Evolutionary conservation across 805 yeast species (phyloP).

Genomic region (Kazachstania kunashirensis): DNA sequence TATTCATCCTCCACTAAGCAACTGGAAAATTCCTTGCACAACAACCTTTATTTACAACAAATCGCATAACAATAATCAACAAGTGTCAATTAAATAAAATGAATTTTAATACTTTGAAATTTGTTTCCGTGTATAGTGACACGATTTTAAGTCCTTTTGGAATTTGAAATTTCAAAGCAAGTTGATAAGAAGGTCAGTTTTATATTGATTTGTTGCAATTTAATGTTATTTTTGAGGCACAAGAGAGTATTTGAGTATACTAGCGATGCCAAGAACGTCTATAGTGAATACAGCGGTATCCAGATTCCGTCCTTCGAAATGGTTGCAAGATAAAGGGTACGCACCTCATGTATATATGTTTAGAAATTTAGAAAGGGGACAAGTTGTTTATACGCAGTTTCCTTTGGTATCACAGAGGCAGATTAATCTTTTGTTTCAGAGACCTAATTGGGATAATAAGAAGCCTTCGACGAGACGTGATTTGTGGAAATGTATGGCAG

Average conservation of each 20-base stretch:
- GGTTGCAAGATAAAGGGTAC: constrained; percentile 50
- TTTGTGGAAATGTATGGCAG: constrained; percentile 85
- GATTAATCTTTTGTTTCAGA: constrained; percentile 49
- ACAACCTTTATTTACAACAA: too few species aligned
- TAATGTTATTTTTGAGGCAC: too few species aligned
- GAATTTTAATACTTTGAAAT: too few species aligned
- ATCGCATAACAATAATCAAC: too few species aligned
- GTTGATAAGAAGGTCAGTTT: too few species aligned
- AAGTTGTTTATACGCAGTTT: constrained; percentile 78
- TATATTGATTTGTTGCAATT: too few species aligned
- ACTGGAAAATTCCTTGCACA: too few species aligned
- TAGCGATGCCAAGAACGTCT: neutral
- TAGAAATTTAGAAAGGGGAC: constrained; percentile 81
- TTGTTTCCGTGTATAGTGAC: too few species aligned
- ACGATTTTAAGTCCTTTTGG: too few species aligned
- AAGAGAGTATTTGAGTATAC: too few species aligned
- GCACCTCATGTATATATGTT: constrained; percentile 81
- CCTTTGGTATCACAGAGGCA: constrained; percentile 40
- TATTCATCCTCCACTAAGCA: neutral
- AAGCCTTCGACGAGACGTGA: constrained; percentile 74
- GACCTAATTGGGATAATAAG: constrained; percentile 86
- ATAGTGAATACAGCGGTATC: constrained; percentile 12
- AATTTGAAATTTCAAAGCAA: too few species aligned
- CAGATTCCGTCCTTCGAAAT: constrained; percentile 44
- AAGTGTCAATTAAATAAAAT: too few species aligned